Percentiles rank a stretch among this genome's conserved stretches.
Evolutionary conservation across 495 filamentous ascomycete species (phyloP).

Genomic region (Neurospora hispaniola): DNA sequence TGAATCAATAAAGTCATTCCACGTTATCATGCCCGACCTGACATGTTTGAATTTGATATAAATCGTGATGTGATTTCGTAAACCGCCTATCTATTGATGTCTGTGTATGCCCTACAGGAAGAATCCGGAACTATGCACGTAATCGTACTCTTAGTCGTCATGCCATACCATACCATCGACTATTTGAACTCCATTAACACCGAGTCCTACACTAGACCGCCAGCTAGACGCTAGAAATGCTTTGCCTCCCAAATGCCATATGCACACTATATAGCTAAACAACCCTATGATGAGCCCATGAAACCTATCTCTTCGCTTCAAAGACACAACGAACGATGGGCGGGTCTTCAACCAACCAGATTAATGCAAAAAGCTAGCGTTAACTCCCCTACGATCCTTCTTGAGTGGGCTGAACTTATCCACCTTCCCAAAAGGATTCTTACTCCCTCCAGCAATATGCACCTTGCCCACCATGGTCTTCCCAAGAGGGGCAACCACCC

Average conservation of each 20-base stretch:
- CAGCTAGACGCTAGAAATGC: neutral
- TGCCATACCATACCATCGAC: neutral
- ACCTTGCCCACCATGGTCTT: slow-evolving; percentile 15
- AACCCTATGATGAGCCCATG: neutral
- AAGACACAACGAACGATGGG: neutral
- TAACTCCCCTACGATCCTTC: slow-evolving; percentile 53
- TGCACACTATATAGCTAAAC: slow-evolving; percentile 1
- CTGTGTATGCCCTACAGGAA: neutral
- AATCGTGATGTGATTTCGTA: neutral
- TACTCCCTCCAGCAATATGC: slow-evolving; percentile 18
- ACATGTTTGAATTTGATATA: neutral
- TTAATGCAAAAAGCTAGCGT: slow-evolving; percentile 43
- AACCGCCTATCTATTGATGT: neutral
- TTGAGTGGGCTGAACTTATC: slow-evolving; percentile 70
- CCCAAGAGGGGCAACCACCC: slow-evolving; percentile 16
- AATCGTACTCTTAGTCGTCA: neutral
- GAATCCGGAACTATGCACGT: neutral
- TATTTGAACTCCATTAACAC: neutral
- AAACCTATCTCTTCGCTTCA: neutral
- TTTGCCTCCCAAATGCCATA: slow-evolving; percentile 3
- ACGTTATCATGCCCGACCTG: neutral
- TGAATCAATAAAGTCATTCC: neutral
- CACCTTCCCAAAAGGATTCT: slow-evolving; percentile 31
- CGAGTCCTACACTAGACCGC: neutral
- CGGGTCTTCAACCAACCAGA: neutral